A percentile compares a stretch with the other conserved stretches of the same genome.
Evolutionary conservation across 306 rosid species (phyloP).

Genomic region (Hippophae rhamnoides): DNA sequence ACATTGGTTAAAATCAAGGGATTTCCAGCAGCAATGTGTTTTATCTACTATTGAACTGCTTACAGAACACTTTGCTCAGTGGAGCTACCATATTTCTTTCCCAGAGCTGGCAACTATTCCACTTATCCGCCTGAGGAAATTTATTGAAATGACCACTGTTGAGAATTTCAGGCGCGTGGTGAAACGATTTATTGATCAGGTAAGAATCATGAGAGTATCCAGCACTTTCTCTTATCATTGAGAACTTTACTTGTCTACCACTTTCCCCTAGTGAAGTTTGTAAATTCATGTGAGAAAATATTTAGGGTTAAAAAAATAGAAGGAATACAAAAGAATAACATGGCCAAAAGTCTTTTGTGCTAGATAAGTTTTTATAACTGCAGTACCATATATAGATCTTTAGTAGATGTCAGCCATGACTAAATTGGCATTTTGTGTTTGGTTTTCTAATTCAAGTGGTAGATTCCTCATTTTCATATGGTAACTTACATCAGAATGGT

Average conservation of each 20-base stretch:
- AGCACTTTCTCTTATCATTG: not conserved
- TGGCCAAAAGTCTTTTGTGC: too few species aligned
- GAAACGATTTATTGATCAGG: conserved; percentile 86
- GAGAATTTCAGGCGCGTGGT: conserved; percentile 63
- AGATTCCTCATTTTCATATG: too few species aligned
- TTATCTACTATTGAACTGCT: conserved; percentile 73
- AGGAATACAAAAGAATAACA: too few species aligned
- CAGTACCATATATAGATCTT: too few species aligned
- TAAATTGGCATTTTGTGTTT: too few species aligned
- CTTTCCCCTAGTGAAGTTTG: too few species aligned
- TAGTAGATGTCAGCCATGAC: too few species aligned
- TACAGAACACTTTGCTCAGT: conserved; percentile 67
- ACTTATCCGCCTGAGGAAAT: conserved; percentile 59
- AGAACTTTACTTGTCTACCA: not conserved
- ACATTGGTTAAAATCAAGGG: conserved; percentile 71
- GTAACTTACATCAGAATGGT: too few species aligned
- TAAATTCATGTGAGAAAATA: too few species aligned
- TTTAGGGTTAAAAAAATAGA: too few species aligned
- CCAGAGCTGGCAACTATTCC: conserved; percentile 83
- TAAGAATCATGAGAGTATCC: conserved; percentile 16
- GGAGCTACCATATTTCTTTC: conserved; percentile 82
- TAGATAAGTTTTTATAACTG: too few species aligned
- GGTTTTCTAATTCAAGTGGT: too few species aligned
- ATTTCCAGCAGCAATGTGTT: conserved; percentile 64
- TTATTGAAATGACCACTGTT: conserved; percentile 43